Base-by-base conservation (phyloP, 164 flowering plant species). In the Pachysandra terminalis region DNA sequence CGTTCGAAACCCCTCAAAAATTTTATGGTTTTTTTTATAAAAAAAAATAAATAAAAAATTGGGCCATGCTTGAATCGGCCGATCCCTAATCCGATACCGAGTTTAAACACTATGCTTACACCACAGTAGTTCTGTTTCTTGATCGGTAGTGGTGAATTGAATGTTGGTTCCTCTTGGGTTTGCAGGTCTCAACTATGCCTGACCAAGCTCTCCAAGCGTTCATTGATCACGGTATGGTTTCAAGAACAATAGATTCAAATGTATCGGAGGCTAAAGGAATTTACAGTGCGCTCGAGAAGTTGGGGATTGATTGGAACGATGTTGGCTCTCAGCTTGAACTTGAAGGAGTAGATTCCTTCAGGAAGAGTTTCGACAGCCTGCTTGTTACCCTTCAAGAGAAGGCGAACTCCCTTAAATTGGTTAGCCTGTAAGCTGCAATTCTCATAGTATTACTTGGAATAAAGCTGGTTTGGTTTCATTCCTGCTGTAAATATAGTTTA, bases 111-210 rank as follows among this genome's bases (percentile, higher is more conserved):
- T n/a, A n/a, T n/a, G n/a, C n/a, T n/a, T n/a, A n/a, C n/a, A n/a
- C n/a, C n/a, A 15, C n/a, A n/a, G n/a, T n/a, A n/a, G n/a, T n/a
- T n/a, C n/a, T n/a, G n/a, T n/a, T n/a, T n/a, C n/a, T n/a, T n/a
- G n/a, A n/a, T n/a, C n/a, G n/a, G n/a, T n/a, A n/a, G n/a, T n/a
- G n/a, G n/a, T n/a, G n/a, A n/a, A 45, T 3, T 45, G 19, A 26
- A 67, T 40, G 4, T 15, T 21, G n/a, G 54, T 57, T 41, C 62
- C 13, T 59, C 59, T n/a, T 55, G 37, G 7, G 3, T 12, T 65
- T 55, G 53, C 79, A 95, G 99, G 99, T 95, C 28, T 95, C 99
- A 25, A 95, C 99, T 67, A 95, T 92, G 99, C 99, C 99, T 7
- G 99, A 96, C 72, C 92, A 90, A 81, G 98, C 99, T 67, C 90